A percentile compares a stretch with the other conserved stretches of the same genome.
These are phyloP conservation scores for Terfezia boudieri DNA, from an alignment of 495 filamentous ascomycete genomes.

Conservation along the genomic window DNA sequence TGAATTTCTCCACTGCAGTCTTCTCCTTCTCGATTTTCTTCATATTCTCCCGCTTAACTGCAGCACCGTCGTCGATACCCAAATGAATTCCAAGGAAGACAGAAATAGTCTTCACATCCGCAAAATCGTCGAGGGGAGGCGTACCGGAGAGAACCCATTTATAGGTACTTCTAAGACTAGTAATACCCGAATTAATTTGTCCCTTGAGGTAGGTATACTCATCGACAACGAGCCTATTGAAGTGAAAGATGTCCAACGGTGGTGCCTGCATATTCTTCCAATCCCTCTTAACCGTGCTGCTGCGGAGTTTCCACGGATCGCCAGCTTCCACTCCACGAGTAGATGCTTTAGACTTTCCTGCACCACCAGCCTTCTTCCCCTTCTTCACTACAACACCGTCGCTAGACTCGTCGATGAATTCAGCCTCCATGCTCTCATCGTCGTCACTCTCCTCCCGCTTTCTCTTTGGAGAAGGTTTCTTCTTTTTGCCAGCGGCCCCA, in stretches of 20 bases:
- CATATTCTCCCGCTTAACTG: conserved; percentile 19
- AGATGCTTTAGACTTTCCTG: background rate
- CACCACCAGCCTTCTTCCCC: conserved; percentile 4
- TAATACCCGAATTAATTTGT: conserved; percentile 15
- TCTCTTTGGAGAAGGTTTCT: conserved; percentile 6
- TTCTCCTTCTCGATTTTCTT: conserved; percentile 19
- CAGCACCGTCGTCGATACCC: conserved; percentile 28
- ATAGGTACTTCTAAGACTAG: conserved; percentile 24
- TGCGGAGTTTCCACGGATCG: conserved; percentile 15
- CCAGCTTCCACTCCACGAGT: background rate
- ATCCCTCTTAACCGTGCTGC: conserved; percentile 2
- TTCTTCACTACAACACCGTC: conserved; percentile 6
- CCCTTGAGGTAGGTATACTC: conserved; percentile 37
- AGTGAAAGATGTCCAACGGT: conserved; percentile 38
- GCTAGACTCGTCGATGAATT: background rate
- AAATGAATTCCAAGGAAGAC: conserved; percentile 31
- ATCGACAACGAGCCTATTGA: conserved; percentile 39
- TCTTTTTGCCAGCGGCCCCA: background rate
- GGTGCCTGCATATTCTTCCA: conserved; percentile 17
- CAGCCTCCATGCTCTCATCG: background rate
- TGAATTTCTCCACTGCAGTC: conserved; percentile 28
- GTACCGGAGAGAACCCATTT: conserved; percentile 53
- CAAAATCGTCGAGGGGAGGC: conserved; percentile 34
- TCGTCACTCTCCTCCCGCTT: background rate
- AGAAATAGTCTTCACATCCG: conserved; percentile 38